Evolutionary conservation across 257 asterid species (phyloP), one percentile per base, ranked within the genome.

Genomic region (Lavandula angustifolia): DNA sequence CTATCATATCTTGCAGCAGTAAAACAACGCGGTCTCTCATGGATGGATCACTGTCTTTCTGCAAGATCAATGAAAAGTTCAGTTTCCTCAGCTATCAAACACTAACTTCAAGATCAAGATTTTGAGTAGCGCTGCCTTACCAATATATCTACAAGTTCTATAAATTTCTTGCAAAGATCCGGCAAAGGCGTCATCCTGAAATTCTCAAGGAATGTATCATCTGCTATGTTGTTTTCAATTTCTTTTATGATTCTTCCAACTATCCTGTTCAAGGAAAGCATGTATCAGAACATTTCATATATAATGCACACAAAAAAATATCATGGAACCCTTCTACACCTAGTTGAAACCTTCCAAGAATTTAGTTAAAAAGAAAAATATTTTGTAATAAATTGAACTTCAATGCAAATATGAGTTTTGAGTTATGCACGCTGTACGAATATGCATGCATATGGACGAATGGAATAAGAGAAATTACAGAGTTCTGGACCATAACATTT

Each of bases 1-100:
- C 97, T 68, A 90, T 60, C 92, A 94, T 89, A 81, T 94, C 99
- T 77, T 94, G 99, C 76, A 94, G 83, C 77, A 87, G 72, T 61
- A 94, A 71, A 72, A 94, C 99, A 76, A 90, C 95, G 38, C 71
- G 74, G 52, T 84, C 87, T 84, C 81, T 86, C 86, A 75, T 79
- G 77, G 95, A 73, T 57, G 92, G 89, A 61, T 94, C 85, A 32
- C 80, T 78, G 47, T 81, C 88, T 81, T 80, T 87, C 99, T 94
- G 95, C 79, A 77, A 37, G 69, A 73, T 51, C 17, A 42, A 17
- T 54, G 59, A 60, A 60, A 49, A 33, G 10, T 56, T 44, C 13
- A 60, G 68, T 55, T 22, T 60, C 11, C 52, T 62, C 7, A 61
- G 54, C 58, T 22, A 46, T 49, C 52, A 50, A 70, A 49, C 31